A percentile compares a stretch with the other conserved stretches of the same genome.
These are phyloP conservation scores for Coelastrella sp. DNA, from an alignment of 139 green algal genomes.

Conservation along the genomic window DNA sequence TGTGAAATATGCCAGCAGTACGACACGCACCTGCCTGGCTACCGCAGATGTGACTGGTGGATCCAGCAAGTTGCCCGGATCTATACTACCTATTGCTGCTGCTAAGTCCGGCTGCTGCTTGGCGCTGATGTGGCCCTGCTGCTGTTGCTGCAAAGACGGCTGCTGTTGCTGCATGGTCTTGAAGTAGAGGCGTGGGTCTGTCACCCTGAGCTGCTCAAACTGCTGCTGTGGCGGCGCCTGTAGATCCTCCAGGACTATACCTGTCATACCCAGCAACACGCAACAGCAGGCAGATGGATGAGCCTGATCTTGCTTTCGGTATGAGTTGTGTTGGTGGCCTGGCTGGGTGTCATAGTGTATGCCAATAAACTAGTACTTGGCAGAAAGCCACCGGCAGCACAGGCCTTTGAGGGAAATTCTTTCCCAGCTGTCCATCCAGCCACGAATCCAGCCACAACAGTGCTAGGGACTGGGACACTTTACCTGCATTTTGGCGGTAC, in stretches of 20 bases:
- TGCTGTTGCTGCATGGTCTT: conserved; percentile 18
- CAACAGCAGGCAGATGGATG: background rate
- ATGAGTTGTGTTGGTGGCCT: too few species aligned
- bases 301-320: background rate
- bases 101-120: conserved; percentile 5
- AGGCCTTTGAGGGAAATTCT: background rate
- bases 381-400: too few species aligned
- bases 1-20: too few species aligned
- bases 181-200: conserved; percentile 37
- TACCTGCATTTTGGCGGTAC: conserved; percentile 15
- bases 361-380: too few species aligned
- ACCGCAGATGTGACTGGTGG: background rate
- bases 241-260: conserved; percentile 22
- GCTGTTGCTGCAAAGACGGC: conserved; percentile 13
- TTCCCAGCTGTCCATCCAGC: too few species aligned
- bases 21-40: conserved; percentile 17
- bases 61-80: background rate
- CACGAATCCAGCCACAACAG: too few species aligned
- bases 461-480: background rate
- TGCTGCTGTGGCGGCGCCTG: conserved; percentile 27
- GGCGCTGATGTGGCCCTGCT: background rate
- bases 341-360: too few species aligned
- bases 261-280: background rate
- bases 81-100: background rate
- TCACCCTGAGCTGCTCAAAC: conserved; percentile 42